Evolutionary conservation across 768 basidiomycete species (phyloP), one percentile per base, ranked within the genome.

Genomic region (Leccinum barrowsii): DNA sequence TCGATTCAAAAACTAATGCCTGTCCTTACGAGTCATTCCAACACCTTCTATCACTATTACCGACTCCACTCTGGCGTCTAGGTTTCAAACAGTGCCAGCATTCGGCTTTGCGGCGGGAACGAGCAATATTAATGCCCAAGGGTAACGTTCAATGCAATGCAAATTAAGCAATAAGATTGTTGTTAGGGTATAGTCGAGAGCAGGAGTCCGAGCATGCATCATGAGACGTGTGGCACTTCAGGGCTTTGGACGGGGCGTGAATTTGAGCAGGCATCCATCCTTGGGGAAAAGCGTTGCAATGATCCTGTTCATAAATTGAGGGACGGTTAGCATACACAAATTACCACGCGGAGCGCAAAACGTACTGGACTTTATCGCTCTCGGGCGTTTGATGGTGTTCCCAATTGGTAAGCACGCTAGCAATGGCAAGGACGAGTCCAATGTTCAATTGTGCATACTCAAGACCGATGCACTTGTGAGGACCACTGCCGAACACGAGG

Each of bases 221-320:
- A 30, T 30, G 42, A 7, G 6, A 49, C 5, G 3, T 7, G 11
- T 22, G 22, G 40, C n/a, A 26, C 7, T 35, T 58, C 32, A 68
- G 7, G 69, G 69, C 52, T 56, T 71, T 22, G 73, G 58, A 53
- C 88, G 84, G 30, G 92, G 88, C 2, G 82, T 80, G 65, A 96
- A 82, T 68, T 85, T 90, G 61, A 98, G 80, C 58, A 83, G 74
- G 65, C 93, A 92, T 46, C 92, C 92, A 67, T 98, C 95, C 73
- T 91, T 87, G 11, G 97, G 97, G 85, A 99, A 99, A 46, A 98
- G 75, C 21, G 94, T 97, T n/a, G 95, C 92, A 64, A 98, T 93
- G 62, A 98, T 92, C 52, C 90, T 92, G 63, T 28, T 62, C 42
- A 34, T 34, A 19, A 19, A 11, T 42, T 19, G 5, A 17, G 13